phyloP scores from a whole-genome alignment of 73 alveolate genomes.

The Symbiodinium pilosum region DNA sequence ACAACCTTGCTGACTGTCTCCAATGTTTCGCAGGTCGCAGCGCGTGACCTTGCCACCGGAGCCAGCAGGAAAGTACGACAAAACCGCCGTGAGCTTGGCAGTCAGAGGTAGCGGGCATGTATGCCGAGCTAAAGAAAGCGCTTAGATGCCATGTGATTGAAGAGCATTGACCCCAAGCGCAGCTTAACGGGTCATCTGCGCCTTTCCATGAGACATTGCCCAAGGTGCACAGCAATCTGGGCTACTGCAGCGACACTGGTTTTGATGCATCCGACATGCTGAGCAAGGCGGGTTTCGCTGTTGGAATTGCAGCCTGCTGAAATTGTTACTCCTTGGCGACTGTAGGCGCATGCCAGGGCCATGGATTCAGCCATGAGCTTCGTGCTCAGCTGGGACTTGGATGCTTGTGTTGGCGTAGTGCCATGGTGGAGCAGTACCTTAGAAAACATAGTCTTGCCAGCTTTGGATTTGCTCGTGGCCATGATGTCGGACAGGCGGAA shows the following conservation, averaged over 20 bases:
- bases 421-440: not conserved
- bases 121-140: no score
- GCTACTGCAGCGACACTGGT: constrained; percentile 6
- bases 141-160: no score
- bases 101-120: no score
- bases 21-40: not conserved
- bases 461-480: no score
- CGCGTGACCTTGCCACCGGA: constrained; percentile 62
- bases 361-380: constrained; percentile 82
- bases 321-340: not conserved
- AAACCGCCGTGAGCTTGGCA: not conserved
- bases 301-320: no score
- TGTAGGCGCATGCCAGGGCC: constrained; percentile 51
- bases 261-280: constrained; percentile 1
- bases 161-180: no score
- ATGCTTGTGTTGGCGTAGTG: not conserved
- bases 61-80: constrained; percentile 10
- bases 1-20: not conserved
- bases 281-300: not conserved
- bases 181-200: no score
- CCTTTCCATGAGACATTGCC: not conserved
- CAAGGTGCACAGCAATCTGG: constrained; percentile 19
- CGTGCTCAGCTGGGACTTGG: not conserved
- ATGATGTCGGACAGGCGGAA: no score
- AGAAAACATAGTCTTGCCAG: not conserved